These are phyloP conservation scores for Paecilomyces sp. DNA, from an alignment of 2,329 filamentous ascomycete species.

Conservation along the genomic window DNA sequence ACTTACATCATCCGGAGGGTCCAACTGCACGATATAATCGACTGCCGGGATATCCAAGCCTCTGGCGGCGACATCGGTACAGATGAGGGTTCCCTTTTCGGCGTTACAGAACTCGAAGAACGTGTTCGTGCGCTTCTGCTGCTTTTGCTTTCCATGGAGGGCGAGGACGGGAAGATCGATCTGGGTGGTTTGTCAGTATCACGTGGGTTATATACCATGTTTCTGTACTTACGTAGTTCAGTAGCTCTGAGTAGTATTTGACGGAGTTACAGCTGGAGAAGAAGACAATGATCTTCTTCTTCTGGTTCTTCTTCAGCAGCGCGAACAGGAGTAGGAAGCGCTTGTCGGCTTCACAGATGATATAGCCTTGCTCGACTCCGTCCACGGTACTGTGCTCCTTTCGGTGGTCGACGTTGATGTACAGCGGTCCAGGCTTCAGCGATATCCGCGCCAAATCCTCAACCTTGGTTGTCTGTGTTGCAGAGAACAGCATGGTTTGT, in stretches of 20 bases:
- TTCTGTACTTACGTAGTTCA: slow-evolving; percentile 61
- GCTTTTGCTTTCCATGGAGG: slow-evolving; percentile 92
- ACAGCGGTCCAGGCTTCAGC: slow-evolving; percentile 79
- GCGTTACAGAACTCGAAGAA: slow-evolving; percentile 96
- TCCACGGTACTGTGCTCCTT: slow-evolving; percentile 89
- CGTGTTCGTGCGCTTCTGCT: slow-evolving; percentile 96
- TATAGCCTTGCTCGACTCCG: slow-evolving; percentile 91
- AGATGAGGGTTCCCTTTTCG: slow-evolving; percentile 79
- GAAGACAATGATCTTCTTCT: slow-evolving; percentile 98
- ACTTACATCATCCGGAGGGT: slow-evolving; percentile 70
- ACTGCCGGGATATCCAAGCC: slow-evolving; percentile 93
- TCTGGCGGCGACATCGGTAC: slow-evolving; percentile 91
- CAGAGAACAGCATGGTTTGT: slow-evolving; percentile 97
- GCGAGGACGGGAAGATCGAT: slow-evolving; percentile 87
- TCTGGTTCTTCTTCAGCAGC: slow-evolving; percentile 83
- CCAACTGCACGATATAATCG: slow-evolving; percentile 95
- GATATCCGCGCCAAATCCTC: slow-evolving; percentile 95
- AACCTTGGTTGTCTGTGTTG: slow-evolving; percentile 97
- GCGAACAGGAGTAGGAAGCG: slow-evolving; percentile 91
- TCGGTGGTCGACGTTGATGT: slow-evolving; percentile 91
- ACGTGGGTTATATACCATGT: slow-evolving; percentile 27
- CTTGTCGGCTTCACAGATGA: slow-evolving; percentile 87
- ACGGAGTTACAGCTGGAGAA: slow-evolving; percentile 89
- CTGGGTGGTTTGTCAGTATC: slow-evolving; percentile 91
- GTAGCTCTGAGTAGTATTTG: slow-evolving; percentile 88